phyloP scores from a whole-genome alignment of 2,329 filamentous ascomycete species.

The Nannizziopsis barbatae region DNA sequence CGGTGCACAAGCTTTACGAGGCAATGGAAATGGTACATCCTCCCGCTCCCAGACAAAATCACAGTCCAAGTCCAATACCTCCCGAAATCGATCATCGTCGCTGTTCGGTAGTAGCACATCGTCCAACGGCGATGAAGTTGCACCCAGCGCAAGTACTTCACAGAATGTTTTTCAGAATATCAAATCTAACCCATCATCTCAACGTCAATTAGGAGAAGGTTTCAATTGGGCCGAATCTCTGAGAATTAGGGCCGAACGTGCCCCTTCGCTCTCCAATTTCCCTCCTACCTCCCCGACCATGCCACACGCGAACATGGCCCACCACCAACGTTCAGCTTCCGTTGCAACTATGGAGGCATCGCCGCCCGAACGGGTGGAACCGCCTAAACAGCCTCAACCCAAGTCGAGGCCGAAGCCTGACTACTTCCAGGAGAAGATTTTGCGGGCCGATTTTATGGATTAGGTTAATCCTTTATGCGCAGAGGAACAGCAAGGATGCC shows the following conservation, averaged over 20 bases:
- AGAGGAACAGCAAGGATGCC: conserved; percentile 16
- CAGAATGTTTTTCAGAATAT: conserved; percentile 25
- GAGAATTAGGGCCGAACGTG: conserved; percentile 80
- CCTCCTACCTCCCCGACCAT: conserved; percentile 6
- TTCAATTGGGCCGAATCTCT: conserved; percentile 98
- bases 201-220: conserved; percentile 60
- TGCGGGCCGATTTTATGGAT: conserved; percentile 98
- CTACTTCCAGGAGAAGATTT: conserved; percentile 89
- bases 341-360: conserved; percentile 45
- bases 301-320: conserved; percentile 15
- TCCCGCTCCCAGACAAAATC: conserved; percentile 34
- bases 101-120: conserved; percentile 18
- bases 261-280: conserved; percentile 35
- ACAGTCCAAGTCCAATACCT: conserved; percentile 13
- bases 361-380: conserved; percentile 16
- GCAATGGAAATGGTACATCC: conserved; percentile 48
- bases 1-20: conserved; percentile 65
- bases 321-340: conserved; percentile 32
- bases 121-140: conserved; percentile 15
- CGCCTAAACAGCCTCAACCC: conserved; percentile 28
- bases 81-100: conserved; percentile 22
- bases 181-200: conserved; percentile 38
- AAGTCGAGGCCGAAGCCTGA: conserved; percentile 63
- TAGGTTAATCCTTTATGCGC: conserved; percentile 29
- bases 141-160: conserved; percentile 30